Percentiles rank a stretch among this genome's conserved stretches.
Conservation (phyloP, 2,329 filamentous ascomycete genomes). For the Cyphellophora europaea region DNA sequence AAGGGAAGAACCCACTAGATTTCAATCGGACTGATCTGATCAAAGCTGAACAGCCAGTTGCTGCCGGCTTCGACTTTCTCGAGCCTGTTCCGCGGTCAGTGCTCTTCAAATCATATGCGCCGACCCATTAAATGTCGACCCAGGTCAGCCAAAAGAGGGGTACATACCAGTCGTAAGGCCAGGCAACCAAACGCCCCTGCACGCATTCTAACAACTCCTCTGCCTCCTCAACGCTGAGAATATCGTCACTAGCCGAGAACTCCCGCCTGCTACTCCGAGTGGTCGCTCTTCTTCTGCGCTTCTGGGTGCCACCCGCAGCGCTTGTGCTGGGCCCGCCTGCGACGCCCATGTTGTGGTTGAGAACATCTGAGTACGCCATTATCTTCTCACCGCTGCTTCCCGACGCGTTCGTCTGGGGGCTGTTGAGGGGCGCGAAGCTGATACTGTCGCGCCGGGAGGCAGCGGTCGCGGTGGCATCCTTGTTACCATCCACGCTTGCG, state of each 20-base stretch:
- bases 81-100: conserved; percentile 42
- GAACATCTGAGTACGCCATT: too few relatives aligned
- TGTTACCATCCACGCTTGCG: neutral
- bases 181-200: conserved; percentile 81
- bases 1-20: conserved; percentile 64
- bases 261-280: conserved; percentile 38
- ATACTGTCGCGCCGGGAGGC: neutral
- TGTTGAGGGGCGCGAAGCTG: conserved; percentile 8
- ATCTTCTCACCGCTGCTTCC: too few relatives aligned
- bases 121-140: neutral
- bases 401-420: neutral
- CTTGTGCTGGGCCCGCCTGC: conserved; percentile 7
- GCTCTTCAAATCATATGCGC: conserved; percentile 9
- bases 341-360: neutral
- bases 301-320: conserved; percentile 11
- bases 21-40: conserved; percentile 89
- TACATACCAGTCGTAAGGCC: conserved; percentile 80
- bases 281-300: conserved; percentile 32
- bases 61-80: conserved; percentile 82
- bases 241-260: conserved; percentile 55
- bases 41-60: conserved; percentile 95
- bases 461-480: neutral
- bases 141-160: conserved; percentile 1
- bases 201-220: conserved; percentile 73
- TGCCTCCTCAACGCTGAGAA: conserved; percentile 65